phyloP scores from a whole-genome alignment of 345 rosid species.

The Eucalyptus caleyi region DNA sequence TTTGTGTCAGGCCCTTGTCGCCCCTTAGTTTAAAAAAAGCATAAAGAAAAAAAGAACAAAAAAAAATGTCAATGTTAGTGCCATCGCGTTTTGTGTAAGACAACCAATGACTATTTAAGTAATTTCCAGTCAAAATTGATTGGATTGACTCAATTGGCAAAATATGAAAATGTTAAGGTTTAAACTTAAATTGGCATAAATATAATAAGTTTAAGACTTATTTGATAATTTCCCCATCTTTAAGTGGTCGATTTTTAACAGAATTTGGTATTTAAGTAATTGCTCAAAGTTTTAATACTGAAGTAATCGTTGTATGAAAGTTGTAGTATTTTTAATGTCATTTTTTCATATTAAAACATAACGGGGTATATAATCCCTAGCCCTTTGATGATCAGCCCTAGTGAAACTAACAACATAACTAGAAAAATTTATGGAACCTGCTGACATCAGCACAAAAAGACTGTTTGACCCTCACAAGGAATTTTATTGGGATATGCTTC shows the following conservation, averaged over 20 bases:
- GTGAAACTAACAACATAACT: not conserved
- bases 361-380: not conserved
- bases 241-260: not conserved
- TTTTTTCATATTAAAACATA: not conserved
- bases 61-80: accelerated
- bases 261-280: not conserved
- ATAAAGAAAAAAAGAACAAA: not conserved
- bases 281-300: not conserved
- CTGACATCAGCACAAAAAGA: not conserved
- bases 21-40: not conserved
- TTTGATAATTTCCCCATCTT: not conserved
- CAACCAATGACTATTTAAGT: no score
- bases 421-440: not conserved
- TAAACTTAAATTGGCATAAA: no score
- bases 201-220: not conserved
- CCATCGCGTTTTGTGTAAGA: not conserved
- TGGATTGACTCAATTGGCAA: no score
- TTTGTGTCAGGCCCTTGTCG: not conserved
- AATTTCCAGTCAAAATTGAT: no score
- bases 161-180: not conserved
- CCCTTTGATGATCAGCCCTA: not conserved
- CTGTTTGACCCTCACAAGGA: not conserved
- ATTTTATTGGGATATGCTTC: not conserved
- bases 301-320: not conserved
- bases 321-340: accelerated